These are phyloP conservation scores for Stromatinia cepivora DNA, from an alignment of 2,329 filamentous ascomycete genomes.

Conservation along the genomic window DNA sequence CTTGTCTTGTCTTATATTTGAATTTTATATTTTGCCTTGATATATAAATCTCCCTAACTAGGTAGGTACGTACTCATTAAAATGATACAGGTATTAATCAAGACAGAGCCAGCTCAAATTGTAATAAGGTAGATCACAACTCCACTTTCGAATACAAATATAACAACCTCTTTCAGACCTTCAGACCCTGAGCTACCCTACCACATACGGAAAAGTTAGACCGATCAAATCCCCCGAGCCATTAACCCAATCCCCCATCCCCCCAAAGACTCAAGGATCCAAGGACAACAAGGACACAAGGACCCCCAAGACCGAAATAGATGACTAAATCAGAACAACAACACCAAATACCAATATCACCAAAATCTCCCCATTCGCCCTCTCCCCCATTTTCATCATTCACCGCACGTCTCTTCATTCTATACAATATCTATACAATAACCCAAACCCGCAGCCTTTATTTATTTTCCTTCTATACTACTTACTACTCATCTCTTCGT, in stretches of 20 bases:
- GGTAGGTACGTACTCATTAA: background rate
- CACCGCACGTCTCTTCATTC: background rate
- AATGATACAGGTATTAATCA: background rate
- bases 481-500: background rate
- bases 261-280: background rate
- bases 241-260: background rate
- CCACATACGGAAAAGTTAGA: background rate
- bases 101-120: background rate
- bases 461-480: background rate
- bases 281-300: too few relatives aligned
- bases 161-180: too few relatives aligned
- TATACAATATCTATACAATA: background rate
- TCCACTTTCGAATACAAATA: background rate
- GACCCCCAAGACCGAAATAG: background rate
- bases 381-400: background rate
- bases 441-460: background rate
- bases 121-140: background rate
- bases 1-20: background rate
- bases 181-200: too few relatives aligned
- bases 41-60: background rate
- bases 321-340: slow-evolving; percentile 17
- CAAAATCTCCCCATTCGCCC: background rate
- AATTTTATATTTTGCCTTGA: background rate
- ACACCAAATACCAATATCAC: slow-evolving; percentile 12
- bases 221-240: slow-evolving; percentile 1